Base-by-base conservation (phyloP, 2,329 filamentous ascomycete genomes). In the Colletotrichum sansevieriae region DNA sequence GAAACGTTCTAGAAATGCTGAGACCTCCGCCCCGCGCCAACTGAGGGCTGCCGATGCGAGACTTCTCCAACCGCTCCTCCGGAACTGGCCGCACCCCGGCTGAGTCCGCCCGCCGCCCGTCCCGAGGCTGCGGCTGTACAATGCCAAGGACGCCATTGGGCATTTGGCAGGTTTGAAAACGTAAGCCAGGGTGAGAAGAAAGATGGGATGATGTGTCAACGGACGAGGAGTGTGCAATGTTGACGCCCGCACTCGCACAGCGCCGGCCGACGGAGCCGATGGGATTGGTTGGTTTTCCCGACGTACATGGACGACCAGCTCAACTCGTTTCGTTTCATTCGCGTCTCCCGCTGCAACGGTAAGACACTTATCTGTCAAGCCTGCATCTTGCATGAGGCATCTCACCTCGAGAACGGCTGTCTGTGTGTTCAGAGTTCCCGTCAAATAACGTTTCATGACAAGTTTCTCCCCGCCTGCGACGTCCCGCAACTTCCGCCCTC, bases 21-120 rank as follows among this genome's bases (percentile, higher is more conserved):
- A 10, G 22, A 7, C 54, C 11, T 56, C 39, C 18, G 33, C 8
- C 37, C 22, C 22, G 41, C 25, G 12, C 47, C 62, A 11, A 65
- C 25, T 56, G 37, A n/a, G 63, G 41, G 46, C 7, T 20, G 35
- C 49, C 66, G 62, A 69, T 69, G 66, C 66, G 66, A 51, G 18
- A 35, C 8, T 49, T 66, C 66, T 49, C 47, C 66, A 69, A 12
- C 49, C 15, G 66, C 49, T 69, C 43, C 55, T 69, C 62, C 66
- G 62, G 62, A 37, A 22, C 33, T 20, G 29, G 22, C 13, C n/a
- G 29, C 20, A 41, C 9, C 54, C 54, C 46, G 46, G 46, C 15
- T 44, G 10, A 49, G 15, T 52, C 44, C 46, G 59, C 37, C 59
- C 25, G 39, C 35, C 37, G 25, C 13, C 46, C n/a, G 15, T 51